Base-by-base conservation (phyloP, 2,329 filamentous ascomycete species). In the Cercospora canescens region DNA sequence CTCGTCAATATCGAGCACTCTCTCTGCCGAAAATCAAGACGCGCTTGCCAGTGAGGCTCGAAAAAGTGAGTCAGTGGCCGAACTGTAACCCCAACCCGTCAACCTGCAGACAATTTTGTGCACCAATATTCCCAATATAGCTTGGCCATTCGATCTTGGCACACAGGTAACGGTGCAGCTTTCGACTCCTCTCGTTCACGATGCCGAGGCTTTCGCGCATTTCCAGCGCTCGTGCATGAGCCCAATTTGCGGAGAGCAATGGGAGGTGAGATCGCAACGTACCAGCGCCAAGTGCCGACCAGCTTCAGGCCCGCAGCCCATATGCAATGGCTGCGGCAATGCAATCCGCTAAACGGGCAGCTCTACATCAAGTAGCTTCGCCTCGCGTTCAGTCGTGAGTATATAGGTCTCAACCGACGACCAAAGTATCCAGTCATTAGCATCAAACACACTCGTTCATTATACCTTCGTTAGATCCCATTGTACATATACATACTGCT, bases 401-500 rank as follows among this genome's bases (percentile, higher is more conserved):
- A 56, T 56, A 56, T 56, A 56, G 30, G 21, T 28, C 45, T 52
- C 45, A n/a, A 52, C 28, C 26, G 45, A 28, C 24, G 45, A 16
- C 24, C 45, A 28, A 50, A 50, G 11, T 50, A 50, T 24, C 21
- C 24, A 26, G n/a, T 21, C 52, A 24, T 24, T 30, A 56, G 52
- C 30, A 32, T 56, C 52, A 32, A 39, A 35, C 50, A 62, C 60
- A 56, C 24, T 62, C 60, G 34, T 62, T 62, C 50, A 28, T 39
- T 34, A 21, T 32, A 62, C 48, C 14, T 16, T 62, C 59, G 21
- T 39, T 62, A 28, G 14, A 30, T 32, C 18, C 34, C 16, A 48
- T 18, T 41, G 24, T 26, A 30, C 39, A 35, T 32, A 56, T 16
- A 35, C 52, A 56, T 21, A 32, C 14, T n/a, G 35, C 18, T 14